Base-by-base conservation (phyloP, 176 grass and related monocot species). In the Canna indica region DNA sequence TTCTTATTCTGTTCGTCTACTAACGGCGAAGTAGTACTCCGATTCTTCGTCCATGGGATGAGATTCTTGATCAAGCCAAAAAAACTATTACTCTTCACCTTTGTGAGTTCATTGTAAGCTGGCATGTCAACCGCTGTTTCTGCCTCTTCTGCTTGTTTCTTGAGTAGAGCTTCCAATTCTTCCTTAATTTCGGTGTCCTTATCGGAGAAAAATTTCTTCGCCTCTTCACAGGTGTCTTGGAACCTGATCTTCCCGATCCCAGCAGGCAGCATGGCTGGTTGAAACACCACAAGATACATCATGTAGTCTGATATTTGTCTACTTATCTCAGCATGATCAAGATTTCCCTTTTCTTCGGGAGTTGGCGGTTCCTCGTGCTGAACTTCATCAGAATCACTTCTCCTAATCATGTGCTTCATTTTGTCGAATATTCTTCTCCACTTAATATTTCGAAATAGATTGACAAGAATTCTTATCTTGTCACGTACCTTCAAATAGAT, bases 191-290 rank as follows among this genome's bases (percentile, higher is more conserved):
- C 35, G 0, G 10, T 69, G 5, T 4, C 33, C 5, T 31, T 44
- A 0, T 69, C 35, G 1, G 12, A 24, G 42, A 90, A 85, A 32
- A 88, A 82, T 69, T 69, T 82, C 66, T 62, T 82, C 67, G 86
- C 75, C 63, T 85, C 75, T 1, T 71, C 82, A 18, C 79, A 89
- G 33, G 86, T 85, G 73, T 89, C 82, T 0, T 75, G 63, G 54
- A 79, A 85, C 46, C 82, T 64, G 47, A 85, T 85, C 71, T 85
- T 81, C 36, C 82, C 79, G 32, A 89, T 78, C 45, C 86, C 70
- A 5, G 82, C 79, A 8, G 70, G 80, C 27, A 89, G 65, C 86
- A 85, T 79, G 54, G 80, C 74, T 3, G 82, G 86, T 0, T 82
- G 79, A 1, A 63, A 50, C 1, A 85, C 54, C 14, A 85, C 63